phyloP scores from a whole-genome alignment of 2,329 filamentous ascomycete species.

The Talaromyces marneffei region DNA sequence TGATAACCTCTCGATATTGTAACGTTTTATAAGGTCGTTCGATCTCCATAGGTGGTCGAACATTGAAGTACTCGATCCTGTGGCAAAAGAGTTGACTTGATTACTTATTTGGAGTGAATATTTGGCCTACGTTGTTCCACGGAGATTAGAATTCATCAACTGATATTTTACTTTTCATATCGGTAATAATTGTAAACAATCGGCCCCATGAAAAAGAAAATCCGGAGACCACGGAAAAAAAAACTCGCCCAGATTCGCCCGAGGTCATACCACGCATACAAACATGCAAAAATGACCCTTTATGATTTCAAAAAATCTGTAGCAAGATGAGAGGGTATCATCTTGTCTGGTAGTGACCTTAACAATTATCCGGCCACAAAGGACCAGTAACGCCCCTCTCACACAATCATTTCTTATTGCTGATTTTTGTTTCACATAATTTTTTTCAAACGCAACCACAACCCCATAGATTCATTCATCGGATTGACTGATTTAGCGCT shows the following conservation, averaged over 20 bases:
- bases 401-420: slow-evolving; percentile 27
- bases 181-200: slow-evolving; percentile 16
- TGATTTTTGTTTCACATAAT: slow-evolving; percentile 25
- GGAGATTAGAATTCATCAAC: slow-evolving; percentile 13
- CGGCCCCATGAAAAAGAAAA: slow-evolving; percentile 15
- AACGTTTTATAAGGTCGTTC: background rate
- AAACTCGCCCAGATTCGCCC: slow-evolving; percentile 18
- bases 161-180: slow-evolving; percentile 16
- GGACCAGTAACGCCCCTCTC: slow-evolving; percentile 28
- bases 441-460: slow-evolving; percentile 18
- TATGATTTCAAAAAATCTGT: slow-evolving; percentile 16
- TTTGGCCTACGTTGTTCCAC: background rate
- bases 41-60: background rate
- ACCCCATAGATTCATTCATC: slow-evolving; percentile 4
- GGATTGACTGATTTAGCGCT: slow-evolving; percentile 34
- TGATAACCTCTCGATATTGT: background rate
- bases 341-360: slow-evolving; percentile 31
- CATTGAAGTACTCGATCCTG: background rate
- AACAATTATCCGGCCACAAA: slow-evolving; percentile 16
- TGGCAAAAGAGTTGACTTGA: background rate
- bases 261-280: slow-evolving; percentile 14
- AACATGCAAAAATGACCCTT: slow-evolving; percentile 14
- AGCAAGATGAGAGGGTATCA: slow-evolving; percentile 21
- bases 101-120: background rate
- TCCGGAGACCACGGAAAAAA: slow-evolving; percentile 16